Evolutionary conservation across 441 rosid genomes (phyloP).

Genomic region (Geranium incanum): DNA sequence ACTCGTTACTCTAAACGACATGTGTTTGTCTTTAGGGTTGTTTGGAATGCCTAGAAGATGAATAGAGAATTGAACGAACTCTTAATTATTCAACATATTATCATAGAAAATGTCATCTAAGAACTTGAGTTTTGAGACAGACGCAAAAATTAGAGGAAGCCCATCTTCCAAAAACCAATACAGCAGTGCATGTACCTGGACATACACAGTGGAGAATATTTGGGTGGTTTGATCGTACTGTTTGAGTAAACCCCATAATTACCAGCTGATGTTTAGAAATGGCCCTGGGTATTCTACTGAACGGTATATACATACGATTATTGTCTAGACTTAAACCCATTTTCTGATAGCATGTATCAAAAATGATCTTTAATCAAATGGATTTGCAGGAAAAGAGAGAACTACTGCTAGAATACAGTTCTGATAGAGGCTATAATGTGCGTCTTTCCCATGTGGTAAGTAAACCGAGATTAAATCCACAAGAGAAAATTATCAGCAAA

Average conservation of each 20-base stretch:
- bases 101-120: background rate
- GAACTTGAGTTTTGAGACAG: conserved; percentile 1
- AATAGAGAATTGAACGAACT: background rate
- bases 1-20: background rate
- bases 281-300: background rate
- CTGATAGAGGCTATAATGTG: background rate
- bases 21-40: background rate
- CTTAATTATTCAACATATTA: background rate
- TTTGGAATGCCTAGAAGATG: background rate
- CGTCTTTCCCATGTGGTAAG: background rate
- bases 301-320: background rate
- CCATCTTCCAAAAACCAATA: background rate
- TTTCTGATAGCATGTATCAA: conserved; percentile 1
- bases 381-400: background rate
- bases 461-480: background rate
- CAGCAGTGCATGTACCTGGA: background rate
- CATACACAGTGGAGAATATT: background rate
- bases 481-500: no score
- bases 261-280: no score
- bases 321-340: background rate
- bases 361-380: background rate
- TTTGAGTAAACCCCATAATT: background rate
- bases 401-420: background rate
- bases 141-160: background rate
- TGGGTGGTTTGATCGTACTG: background rate